phyloP scores from a whole-genome alignment of 2,329 filamentous ascomycete species.

The Emmonsia crescens region DNA sequence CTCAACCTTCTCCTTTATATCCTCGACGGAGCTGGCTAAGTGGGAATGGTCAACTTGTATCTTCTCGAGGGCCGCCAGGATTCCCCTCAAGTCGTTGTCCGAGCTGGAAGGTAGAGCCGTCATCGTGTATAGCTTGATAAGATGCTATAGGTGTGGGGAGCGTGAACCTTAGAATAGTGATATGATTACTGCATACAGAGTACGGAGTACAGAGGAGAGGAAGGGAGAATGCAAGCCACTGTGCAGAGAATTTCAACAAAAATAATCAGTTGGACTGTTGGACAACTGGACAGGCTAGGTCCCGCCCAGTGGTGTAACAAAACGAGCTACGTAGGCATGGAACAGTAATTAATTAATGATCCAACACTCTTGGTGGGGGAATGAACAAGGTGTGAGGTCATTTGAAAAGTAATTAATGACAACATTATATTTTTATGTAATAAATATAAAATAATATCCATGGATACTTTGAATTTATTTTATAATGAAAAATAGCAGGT shows the following conservation, averaged over 20 bases:
- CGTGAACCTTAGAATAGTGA: neutral
- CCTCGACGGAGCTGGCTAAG: neutral
- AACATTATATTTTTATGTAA: too few relatives aligned
- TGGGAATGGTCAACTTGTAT: conserved; percentile 3
- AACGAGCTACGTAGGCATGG: too few relatives aligned
- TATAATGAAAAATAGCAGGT: too few relatives aligned
- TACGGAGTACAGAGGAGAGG: neutral
- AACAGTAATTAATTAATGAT: too few relatives aligned
- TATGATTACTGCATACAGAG: too few relatives aligned
- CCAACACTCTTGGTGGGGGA: too few relatives aligned
- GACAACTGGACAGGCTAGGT: too few relatives aligned
- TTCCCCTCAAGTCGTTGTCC: neutral
- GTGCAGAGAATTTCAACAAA: neutral
- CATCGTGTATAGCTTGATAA: neutral
- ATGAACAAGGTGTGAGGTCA: too few relatives aligned
- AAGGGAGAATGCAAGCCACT: neutral
- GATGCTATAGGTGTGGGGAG: neutral
- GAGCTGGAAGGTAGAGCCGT: neutral
- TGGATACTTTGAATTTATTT: too few relatives aligned
- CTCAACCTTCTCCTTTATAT: neutral
- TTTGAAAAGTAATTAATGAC: too few relatives aligned
- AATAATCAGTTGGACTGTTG: neutral
- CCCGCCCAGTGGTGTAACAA: too few relatives aligned
- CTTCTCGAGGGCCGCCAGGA: neutral
- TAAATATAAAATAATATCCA: too few relatives aligned